These are phyloP conservation scores for Aspergillus ruber DNA, from an alignment of 2,329 filamentous ascomycete species.

Conservation along the genomic window DNA sequence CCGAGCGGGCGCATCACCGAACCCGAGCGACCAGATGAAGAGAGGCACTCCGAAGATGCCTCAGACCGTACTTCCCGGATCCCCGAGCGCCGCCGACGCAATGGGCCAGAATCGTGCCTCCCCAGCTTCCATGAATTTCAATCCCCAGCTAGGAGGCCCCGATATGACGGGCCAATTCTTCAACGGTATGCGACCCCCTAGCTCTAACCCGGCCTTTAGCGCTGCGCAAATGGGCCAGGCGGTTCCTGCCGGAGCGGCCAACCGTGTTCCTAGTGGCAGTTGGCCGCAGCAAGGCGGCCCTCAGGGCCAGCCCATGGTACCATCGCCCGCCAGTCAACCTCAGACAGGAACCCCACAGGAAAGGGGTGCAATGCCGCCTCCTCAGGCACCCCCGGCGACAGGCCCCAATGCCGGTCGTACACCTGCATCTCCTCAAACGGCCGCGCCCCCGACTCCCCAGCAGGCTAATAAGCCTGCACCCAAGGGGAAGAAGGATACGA, in stretches of 20 bases:
- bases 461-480: conserved; percentile 53
- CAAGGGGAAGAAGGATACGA: conserved; percentile 53
- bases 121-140: conserved; percentile 54
- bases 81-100: conserved; percentile 51
- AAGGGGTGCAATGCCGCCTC: conserved; percentile 47
- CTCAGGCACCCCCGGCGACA: conserved; percentile 38
- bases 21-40: conserved; percentile 58
- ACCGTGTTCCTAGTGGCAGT: conserved; percentile 35
- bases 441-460: conserved; percentile 56
- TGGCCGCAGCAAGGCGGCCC: conserved; percentile 36
- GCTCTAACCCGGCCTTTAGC: conserved; percentile 46
- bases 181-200: conserved; percentile 54
- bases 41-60: conserved; percentile 56
- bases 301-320: conserved; percentile 41
- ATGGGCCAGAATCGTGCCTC: conserved; percentile 54
- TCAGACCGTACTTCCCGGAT: conserved; percentile 50
- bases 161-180: conserved; percentile 40
- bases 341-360: conserved; percentile 54
- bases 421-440: conserved; percentile 40
- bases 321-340: conserved; percentile 36
- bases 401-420: conserved; percentile 36
- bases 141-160: conserved; percentile 45
- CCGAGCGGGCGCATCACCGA: conserved; percentile 54
- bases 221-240: conserved; percentile 40
- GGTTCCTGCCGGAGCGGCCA: conserved; percentile 30